Base-by-base conservation (phyloP, 2,329 filamentous ascomycete genomes). In the Calonectria crousiana region DNA sequence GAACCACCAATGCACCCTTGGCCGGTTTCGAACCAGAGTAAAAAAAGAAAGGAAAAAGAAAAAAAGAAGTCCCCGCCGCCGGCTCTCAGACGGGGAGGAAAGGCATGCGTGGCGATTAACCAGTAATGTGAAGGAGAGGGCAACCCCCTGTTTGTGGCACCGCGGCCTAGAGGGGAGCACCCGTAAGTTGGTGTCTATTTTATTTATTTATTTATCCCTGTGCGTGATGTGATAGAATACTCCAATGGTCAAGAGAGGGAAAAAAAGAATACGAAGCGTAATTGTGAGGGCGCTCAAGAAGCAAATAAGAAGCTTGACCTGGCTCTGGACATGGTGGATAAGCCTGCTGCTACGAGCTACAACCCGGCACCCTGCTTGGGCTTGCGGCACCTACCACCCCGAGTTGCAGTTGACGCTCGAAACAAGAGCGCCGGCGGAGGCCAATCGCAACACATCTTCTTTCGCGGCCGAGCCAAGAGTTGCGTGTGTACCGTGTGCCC, bases 201-300 rank as follows among this genome's bases (percentile, higher is more conserved):
- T 26, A 41, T 20, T 53, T 52, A 14, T 51, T 10, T 16, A 13
- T 36, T 62, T 9, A 26, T 41, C 9, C 38, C 56, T 62, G 34
- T 30, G 34, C 56, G 56, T 62, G 56, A 23, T 23, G 44, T 6
- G 14, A 41, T 14, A 16, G 11, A 41, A 53, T 4, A 14, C 34
- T 9, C 3, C n/a, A 13, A 23, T 11, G n/a, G 20, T 2, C 26
- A 58, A 32, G 11, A 9, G 56, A 41, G 32, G 52, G 14, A 20
- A 26, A 41, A 41, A 18, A 26, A 28, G 56, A 28, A 62, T 62
- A 62, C 56, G 56, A 62, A 62, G 36, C 16, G 56, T 62, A 62
- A 62, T 62, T 62, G 16, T 62, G 56, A 62, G 56, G 56, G 56
- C 56, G 56, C 56, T 62, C 56, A 23, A 62, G 56, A 62, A 62